Conservation (phyloP, 2,329 filamentous ascomycete genomes). For the Paradendryphiella salina region DNA sequence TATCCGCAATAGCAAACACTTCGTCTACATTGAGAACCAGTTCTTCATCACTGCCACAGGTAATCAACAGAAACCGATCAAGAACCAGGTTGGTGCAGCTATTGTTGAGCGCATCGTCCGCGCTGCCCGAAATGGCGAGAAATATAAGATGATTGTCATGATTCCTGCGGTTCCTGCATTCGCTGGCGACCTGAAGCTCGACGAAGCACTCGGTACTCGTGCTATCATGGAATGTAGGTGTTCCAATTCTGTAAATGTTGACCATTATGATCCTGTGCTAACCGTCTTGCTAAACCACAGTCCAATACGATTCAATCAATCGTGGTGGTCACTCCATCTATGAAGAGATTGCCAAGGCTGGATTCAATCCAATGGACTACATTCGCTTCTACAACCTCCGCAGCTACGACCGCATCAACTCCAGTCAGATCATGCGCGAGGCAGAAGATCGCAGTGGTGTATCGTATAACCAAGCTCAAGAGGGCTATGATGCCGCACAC, state of each 20-base stretch:
- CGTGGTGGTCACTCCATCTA: slow-evolving; percentile 78
- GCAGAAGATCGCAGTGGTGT: slow-evolving; percentile 68
- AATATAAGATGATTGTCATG: slow-evolving; percentile 74
- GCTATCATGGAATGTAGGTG: slow-evolving; percentile 72
- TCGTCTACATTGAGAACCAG: slow-evolving; percentile 81
- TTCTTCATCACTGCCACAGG: slow-evolving; percentile 85
- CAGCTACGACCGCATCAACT: slow-evolving; percentile 83
- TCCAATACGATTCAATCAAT: slow-evolving; percentile 80
- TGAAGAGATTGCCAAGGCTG: slow-evolving; percentile 66
- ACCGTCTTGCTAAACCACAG: neutral
- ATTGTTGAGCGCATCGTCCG: slow-evolving; percentile 77
- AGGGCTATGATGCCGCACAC: slow-evolving; percentile 62
- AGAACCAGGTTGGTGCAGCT: slow-evolving; percentile 76
- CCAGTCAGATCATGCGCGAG: slow-evolving; percentile 61
- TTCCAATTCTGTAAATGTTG: neutral
- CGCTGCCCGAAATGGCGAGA: slow-evolving; percentile 65
- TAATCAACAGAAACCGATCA: slow-evolving; percentile 71
- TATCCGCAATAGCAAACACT: slow-evolving; percentile 70
- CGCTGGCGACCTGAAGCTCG: slow-evolving; percentile 74
- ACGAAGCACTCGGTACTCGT: slow-evolving; percentile 73
- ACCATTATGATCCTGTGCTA: neutral
- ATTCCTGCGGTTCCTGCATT: slow-evolving; percentile 84
- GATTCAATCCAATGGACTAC: slow-evolving; percentile 71
- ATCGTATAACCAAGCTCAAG: slow-evolving; percentile 67
- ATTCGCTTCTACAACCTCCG: slow-evolving; percentile 84